phyloP scores from a whole-genome alignment of 495 filamentous ascomycete genomes.

The Aspergillus homomorphus region DNA sequence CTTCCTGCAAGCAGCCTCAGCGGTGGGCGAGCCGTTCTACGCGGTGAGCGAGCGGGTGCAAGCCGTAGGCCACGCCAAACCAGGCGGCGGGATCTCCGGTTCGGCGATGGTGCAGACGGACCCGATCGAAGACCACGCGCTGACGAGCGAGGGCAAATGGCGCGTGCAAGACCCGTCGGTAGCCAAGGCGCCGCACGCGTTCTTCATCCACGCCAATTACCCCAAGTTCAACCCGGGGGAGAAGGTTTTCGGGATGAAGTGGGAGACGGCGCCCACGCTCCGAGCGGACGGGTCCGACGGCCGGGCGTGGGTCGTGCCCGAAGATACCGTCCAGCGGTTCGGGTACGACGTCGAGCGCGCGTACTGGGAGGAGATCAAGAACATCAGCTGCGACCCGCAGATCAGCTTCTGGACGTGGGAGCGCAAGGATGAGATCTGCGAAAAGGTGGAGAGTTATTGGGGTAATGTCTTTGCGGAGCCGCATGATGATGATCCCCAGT shows the following conservation, averaged over 20 bases:
- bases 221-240: constrained; percentile 53
- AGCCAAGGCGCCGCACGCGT: constrained; percentile 32
- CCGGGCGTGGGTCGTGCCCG: constrained; percentile 41
- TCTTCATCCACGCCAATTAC: constrained; percentile 56
- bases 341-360: constrained; percentile 52
- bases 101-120: constrained; percentile 48
- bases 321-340: constrained; percentile 37
- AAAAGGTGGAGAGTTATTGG: constrained; percentile 40
- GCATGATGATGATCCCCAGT: constrained; percentile 37
- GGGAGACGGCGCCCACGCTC: constrained; percentile 40
- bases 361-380: constrained; percentile 52
- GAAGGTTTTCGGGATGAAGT: constrained; percentile 38
- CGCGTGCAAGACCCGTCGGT: constrained; percentile 36
- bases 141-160: constrained; percentile 35
- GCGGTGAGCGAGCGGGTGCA: constrained; percentile 45
- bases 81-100: constrained; percentile 29
- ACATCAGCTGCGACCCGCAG: constrained; percentile 46
- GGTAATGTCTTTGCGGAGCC: constrained; percentile 40
- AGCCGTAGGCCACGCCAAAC: constrained; percentile 37
- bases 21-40: constrained; percentile 48
- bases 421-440: constrained; percentile 34
- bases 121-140: constrained; percentile 41
- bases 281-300: constrained; percentile 37
- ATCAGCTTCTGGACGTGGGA: constrained; percentile 39
- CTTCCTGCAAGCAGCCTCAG: constrained; percentile 54